Evolutionary conservation across 176 grass and related monocot genomes (phyloP).

Genomic region (Avena insularis): DNA sequence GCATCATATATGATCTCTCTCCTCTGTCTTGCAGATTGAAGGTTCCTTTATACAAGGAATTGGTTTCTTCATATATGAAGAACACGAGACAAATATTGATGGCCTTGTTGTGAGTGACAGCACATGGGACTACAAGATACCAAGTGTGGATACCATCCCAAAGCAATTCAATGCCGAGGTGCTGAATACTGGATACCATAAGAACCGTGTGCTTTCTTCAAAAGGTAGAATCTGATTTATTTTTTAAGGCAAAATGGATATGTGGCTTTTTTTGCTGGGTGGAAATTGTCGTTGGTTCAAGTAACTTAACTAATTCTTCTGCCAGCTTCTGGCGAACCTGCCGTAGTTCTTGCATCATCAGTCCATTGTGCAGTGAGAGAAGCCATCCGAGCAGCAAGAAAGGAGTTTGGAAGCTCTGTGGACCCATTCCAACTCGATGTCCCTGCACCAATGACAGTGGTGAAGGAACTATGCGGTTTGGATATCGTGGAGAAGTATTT

Average conservation of each 20-base stretch:
- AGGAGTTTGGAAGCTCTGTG: constrained; percentile 46
- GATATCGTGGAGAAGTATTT: constrained; percentile 73
- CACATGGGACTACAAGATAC: constrained; percentile 79
- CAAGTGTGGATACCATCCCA: constrained; percentile 65
- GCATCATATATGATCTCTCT: background rate
- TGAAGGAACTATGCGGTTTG: constrained; percentile 77
- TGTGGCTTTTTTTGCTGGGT: background rate
- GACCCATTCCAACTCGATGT: constrained; percentile 59
- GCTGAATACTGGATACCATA: constrained; percentile 59
- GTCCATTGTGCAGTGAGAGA: constrained; percentile 75
- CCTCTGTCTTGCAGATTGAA: constrained; percentile 43
- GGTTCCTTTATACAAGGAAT: constrained; percentile 72
- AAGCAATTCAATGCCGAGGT: constrained; percentile 71
- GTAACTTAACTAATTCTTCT: constrained; percentile 16
- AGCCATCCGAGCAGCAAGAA: constrained; percentile 59
- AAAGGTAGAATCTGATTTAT: constrained; percentile 54
- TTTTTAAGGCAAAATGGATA: background rate
- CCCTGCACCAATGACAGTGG: constrained; percentile 74
- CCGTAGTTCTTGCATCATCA: constrained; percentile 67
- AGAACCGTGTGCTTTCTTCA: constrained; percentile 72
- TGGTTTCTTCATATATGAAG: constrained; percentile 70
- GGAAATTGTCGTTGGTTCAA: background rate
- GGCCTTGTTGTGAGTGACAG: constrained; percentile 56
- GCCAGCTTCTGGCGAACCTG: constrained; percentile 78
- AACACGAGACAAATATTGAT: constrained; percentile 50